Base-by-base conservation (phyloP, 1,284 basidiomycete genomes). In the Microbotryomycetes sp. region DNA sequence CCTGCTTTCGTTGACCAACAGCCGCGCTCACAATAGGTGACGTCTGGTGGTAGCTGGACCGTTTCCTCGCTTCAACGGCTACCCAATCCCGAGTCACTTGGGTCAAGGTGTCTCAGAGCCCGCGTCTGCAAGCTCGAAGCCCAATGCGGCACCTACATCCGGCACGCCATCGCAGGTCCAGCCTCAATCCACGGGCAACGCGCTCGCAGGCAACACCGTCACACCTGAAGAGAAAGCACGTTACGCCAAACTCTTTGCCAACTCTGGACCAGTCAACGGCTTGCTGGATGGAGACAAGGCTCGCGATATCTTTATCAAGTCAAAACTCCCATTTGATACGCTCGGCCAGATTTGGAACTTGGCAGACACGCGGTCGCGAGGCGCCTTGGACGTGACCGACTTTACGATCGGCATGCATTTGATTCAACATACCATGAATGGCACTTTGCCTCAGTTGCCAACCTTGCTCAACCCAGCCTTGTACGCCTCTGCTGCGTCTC, bases 291-390 rank as follows among this genome's bases (percentile, higher is more conserved):
- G 88, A 52, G 89, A 94, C 46, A 91, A 94, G 77, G 91, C 93
- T 13, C 83, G 89, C 62, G 87, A 91, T 71, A 84, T 97, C 57
- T 97, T 98, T 73, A 79, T 97, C 71, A 97, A 91, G 78, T 96
- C 91, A 54, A 88, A 91, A 72, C 81, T 99, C 45, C 81, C 87
- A 3, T 86, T 89, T 69, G 92, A 96, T 59, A 89, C 88, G 72
- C 83, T 99, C 28, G 86, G 89, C 45, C 88, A 90, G 74, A 96
- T 98, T 76, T 99, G 96, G 94, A 87, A 84, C 68, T 83, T 99
- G 35, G 89, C 94, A 21, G 96, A 99, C 76, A 94, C 92, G 1
- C 89, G 93, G 75, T 84, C 88, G 68, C 84, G 96, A 62, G 96
- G 96, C 46, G 80, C 83, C 3, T 83, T 99, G 62, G 96, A 98